phyloP scores from a whole-genome alignment of 2,329 filamentous ascomycete species.

The Aureobasidium namibiae region DNA sequence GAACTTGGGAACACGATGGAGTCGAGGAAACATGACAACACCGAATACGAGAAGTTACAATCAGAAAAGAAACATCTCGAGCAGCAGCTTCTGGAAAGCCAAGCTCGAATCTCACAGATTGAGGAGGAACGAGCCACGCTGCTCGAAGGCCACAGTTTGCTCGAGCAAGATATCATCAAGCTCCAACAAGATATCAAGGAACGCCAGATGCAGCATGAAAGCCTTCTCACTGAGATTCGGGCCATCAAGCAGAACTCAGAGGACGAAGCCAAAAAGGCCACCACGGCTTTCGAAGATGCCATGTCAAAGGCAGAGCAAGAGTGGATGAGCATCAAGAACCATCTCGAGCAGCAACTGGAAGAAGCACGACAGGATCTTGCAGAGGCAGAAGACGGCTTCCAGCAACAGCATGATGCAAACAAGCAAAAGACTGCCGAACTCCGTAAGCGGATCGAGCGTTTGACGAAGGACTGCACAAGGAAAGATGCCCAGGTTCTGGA shows the following conservation, averaged over 20 bases:
- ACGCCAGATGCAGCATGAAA: neutral
- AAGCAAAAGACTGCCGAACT: slow-evolving; percentile 18
- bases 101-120: neutral
- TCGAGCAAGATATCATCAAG: slow-evolving; percentile 6
- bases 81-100: slow-evolving; percentile 1
- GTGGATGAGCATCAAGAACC: slow-evolving; percentile 9
- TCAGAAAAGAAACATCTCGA: neutral
- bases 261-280: neutral
- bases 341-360: slow-evolving; percentile 13
- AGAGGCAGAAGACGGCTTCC: slow-evolving; percentile 15
- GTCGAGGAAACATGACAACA: neutral
- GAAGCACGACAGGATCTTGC: slow-evolving; percentile 16
- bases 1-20: slow-evolving; percentile 5
- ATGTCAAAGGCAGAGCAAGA: slow-evolving; percentile 7
- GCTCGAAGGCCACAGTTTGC: neutral
- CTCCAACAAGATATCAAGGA: neutral
- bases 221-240: neutral
- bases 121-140: neutral
- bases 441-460: slow-evolving; percentile 21
- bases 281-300: neutral
- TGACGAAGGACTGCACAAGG: slow-evolving; percentile 25
- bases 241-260: neutral
- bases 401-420: slow-evolving; percentile 9
- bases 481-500: slow-evolving; percentile 30
- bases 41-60: neutral